Evolutionary conservation across 345 rosid genomes (phyloP), one percentile per base, ranked within the genome.

Genomic region (Brassica incana): DNA sequence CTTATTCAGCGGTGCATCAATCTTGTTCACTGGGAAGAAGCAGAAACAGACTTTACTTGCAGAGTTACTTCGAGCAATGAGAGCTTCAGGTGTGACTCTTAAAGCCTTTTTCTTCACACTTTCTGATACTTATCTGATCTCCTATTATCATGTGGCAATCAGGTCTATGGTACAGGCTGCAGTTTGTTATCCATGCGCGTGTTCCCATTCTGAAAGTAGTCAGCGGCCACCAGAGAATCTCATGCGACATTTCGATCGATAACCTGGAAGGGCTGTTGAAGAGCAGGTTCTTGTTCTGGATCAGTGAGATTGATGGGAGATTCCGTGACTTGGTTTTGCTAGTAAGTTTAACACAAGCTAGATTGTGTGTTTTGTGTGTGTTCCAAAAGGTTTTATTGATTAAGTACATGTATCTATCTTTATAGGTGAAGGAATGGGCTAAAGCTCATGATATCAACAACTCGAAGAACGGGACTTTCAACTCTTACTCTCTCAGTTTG

Each of bases 401-500:
- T 59, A 27, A 5, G 29, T 14, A 33, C 73, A 29, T 56, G 3
- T 56, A 3, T 20, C 9, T 52, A 69, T 38, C 30, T 78, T 48
- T 78, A 59, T 83, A 94, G 98, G 98, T 95, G 77, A 95, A 92
- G 84, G 97, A 92, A 87, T 95, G 99, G 99, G 97, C 99, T 72
- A 92, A 92, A 87, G 84, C 93, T 73, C 88, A 92, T 65, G 73
- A 85, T 52, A 88, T 95, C 76, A 95, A 92, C 80, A 81, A 92
- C 68, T 83, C 99, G 1, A 95, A 85, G 84, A 6, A 11, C 18
- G 95, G 97, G 75, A 82, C 90, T 45, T 79, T 95, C 43, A 95
- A 91, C 87, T 92, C 99, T 1, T 92, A 88, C 58, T 89, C 95
- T 61, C 94, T 95, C 72, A 80, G 90, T 85, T 82, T 95, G 82